Evolutionary conservation across 352 stramenopile genomes (phyloP).

Genomic region (Pythium plurisporium): DNA sequence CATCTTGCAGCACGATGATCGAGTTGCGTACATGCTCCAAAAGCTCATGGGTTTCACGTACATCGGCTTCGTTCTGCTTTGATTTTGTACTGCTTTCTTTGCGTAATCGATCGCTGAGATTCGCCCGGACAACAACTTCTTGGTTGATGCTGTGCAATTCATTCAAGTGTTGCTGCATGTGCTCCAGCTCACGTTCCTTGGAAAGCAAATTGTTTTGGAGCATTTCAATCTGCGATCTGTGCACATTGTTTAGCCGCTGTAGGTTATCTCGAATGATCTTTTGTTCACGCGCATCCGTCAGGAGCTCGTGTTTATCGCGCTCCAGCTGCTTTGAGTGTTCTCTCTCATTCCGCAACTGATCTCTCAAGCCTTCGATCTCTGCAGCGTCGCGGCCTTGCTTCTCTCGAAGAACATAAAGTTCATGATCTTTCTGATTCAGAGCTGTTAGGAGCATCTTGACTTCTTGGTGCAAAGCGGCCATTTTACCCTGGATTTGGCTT

Average conservation of each 20-base stretch:
- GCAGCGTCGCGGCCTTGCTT: constrained; percentile 24
- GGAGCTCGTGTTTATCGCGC: constrained; percentile 41
- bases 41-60: constrained; percentile 25
- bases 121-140: constrained; percentile 64
- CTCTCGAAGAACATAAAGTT: constrained; percentile 31
- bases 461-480: constrained; percentile 55
- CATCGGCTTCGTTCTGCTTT: constrained; percentile 43
- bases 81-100: constrained; percentile 37
- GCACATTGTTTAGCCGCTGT: constrained; percentile 59
- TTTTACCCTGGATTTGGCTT: constrained; percentile 40
- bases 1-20: constrained; percentile 58
- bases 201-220: constrained; percentile 63
- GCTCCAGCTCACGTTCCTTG: constrained; percentile 56
- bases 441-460: constrained; percentile 66
- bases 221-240: constrained; percentile 69
- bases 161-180: constrained; percentile 60
- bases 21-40: constrained; percentile 49
- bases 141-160: constrained; percentile 61
- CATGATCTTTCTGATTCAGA: constrained; percentile 55
- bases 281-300: constrained; percentile 31
- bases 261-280: constrained; percentile 45
- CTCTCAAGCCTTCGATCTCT: constrained; percentile 33
- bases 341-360: constrained; percentile 34
- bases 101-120: constrained; percentile 57
- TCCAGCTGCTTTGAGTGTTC: constrained; percentile 22